Evolutionary conservation across 352 stramenopile genomes (phyloP).

Genomic region (Globisporangium recalcitrans): DNA sequence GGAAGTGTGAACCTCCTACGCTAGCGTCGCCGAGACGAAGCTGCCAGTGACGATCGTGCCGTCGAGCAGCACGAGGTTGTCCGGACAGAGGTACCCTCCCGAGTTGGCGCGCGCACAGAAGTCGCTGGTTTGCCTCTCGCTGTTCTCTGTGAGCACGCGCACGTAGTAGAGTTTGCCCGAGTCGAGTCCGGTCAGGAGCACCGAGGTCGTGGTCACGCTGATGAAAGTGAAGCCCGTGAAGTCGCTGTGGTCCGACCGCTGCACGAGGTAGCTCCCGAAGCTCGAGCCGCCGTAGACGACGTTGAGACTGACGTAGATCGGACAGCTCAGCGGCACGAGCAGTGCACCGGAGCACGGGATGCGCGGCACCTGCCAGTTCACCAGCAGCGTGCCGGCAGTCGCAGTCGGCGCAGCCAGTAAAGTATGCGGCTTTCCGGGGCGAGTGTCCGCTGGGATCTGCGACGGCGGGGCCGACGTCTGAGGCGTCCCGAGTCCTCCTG

Average conservation of each 20-base stretch:
- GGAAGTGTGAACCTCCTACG: no score
- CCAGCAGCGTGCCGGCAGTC: conserved; percentile 30
- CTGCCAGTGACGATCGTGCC: conserved; percentile 51
- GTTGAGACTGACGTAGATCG: conserved; percentile 66
- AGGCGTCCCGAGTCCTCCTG: conserved; percentile 41
- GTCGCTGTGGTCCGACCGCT: conserved; percentile 70
- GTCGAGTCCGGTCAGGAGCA: conserved; percentile 58
- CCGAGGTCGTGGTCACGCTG: conserved; percentile 55
- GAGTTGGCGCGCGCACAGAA: conserved; percentile 60
- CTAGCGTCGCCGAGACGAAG: conserved; percentile 37
- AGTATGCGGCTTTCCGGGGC: conserved; percentile 62
- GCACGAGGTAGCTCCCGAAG: conserved; percentile 91
- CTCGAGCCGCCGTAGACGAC: conserved; percentile 87
- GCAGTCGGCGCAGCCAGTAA: conserved; percentile 30
- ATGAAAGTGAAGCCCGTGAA: conserved; percentile 75
- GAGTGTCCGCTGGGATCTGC: conserved; percentile 45
- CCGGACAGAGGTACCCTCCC: conserved; percentile 58
- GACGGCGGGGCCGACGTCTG: conserved; percentile 50
- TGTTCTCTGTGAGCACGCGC: conserved; percentile 79
- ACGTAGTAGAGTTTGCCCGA: conserved; percentile 76
- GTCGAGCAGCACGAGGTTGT: conserved; percentile 63
- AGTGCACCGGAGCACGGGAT: conserved; percentile 63
- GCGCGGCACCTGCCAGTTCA: conserved; percentile 60
- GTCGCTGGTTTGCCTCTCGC: conserved; percentile 61
- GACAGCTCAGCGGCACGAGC: conserved; percentile 47